Evolutionary conservation across 805 yeast genomes (phyloP).

Genomic region (Myxozyma udenii): DNA sequence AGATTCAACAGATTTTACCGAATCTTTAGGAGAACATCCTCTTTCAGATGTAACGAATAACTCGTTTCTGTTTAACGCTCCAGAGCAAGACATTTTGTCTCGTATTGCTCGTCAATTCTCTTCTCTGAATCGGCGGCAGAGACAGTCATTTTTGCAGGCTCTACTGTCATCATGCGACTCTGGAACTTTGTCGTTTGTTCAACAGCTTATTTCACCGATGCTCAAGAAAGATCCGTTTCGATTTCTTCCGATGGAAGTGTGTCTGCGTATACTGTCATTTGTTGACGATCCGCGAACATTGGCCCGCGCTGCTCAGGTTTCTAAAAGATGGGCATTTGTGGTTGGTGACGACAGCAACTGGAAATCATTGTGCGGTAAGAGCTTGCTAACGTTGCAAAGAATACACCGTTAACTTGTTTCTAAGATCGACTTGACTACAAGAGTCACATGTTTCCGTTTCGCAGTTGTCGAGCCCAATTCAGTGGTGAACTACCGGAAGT

Average conservation of each 20-base stretch:
- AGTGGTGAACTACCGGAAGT: too few relatives aligned
- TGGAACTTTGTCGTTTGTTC: constrained; percentile 24
- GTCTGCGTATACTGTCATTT: constrained; percentile 77
- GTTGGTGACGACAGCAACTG: constrained; percentile 45
- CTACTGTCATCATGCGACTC: constrained; percentile 30
- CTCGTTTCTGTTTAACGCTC: neutral
- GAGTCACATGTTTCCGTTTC: too few relatives aligned
- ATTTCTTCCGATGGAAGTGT: constrained; percentile 71
- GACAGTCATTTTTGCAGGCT: constrained; percentile 19
- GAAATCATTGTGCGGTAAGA: constrained; percentile 41
- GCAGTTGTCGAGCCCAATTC: too few relatives aligned
- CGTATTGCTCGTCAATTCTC: constrained; percentile 19
- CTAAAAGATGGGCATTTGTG: constrained; percentile 64
- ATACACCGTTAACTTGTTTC: too few relatives aligned
- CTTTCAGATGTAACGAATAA: neutral
- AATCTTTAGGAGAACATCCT: neutral
- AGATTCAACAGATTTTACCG: neutral
- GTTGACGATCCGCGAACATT: constrained; percentile 78
- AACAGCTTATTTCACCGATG: constrained; percentile 38
- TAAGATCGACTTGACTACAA: too few relatives aligned
- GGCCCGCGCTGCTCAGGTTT: constrained; percentile 90
- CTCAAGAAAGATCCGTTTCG: constrained; percentile 45
- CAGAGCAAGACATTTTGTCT: constrained; percentile 5
- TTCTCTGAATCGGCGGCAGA: constrained; percentile 13
- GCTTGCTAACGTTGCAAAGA: too few relatives aligned